phyloP scores from a whole-genome alignment of 2,329 filamentous ascomycete species.

The Aspergillus ustus region DNA sequence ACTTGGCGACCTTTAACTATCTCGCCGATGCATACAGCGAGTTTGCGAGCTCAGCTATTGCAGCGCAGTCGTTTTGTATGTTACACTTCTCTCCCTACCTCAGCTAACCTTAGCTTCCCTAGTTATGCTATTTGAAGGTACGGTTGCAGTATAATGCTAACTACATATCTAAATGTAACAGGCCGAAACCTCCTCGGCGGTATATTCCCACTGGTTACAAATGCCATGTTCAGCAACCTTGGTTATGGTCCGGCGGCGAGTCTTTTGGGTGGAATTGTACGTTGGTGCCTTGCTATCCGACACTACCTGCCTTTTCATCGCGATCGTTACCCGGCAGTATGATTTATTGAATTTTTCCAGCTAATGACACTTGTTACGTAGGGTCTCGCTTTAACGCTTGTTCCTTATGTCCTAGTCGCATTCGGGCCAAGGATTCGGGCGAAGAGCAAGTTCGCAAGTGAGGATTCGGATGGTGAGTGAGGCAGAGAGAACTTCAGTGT shows the following conservation, averaged over 20 bases:
- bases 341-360: not conserved
- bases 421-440: slow-evolving; percentile 75
- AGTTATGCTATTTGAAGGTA: not conserved
- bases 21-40: slow-evolving; percentile 84
- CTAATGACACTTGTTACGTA: slow-evolving; percentile 14
- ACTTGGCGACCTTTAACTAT: slow-evolving; percentile 90
- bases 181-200: slow-evolving; percentile 79
- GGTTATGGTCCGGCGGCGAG: slow-evolving; percentile 73
- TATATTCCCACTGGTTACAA: slow-evolving; percentile 76
- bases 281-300: slow-evolving; percentile 9
- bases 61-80: slow-evolving; percentile 79
- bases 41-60: slow-evolving; percentile 83
- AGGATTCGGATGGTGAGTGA: slow-evolving; percentile 33
- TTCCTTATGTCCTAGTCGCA: slow-evolving; percentile 80
- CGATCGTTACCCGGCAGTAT: too few relatives aligned
- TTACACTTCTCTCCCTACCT: not conserved
- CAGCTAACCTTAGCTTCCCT: not conserved
- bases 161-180: not conserved
- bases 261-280: slow-evolving; percentile 74
- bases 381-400: slow-evolving; percentile 65
- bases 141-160: not conserved
- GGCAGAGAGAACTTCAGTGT: not conserved
- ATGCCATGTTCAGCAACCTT: slow-evolving; percentile 72
- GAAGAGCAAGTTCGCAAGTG: slow-evolving; percentile 73
- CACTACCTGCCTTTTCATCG: not conserved